Conservation (phyloP, 2,329 filamentous ascomycete genomes). For the Xylaria polymorpha region DNA sequence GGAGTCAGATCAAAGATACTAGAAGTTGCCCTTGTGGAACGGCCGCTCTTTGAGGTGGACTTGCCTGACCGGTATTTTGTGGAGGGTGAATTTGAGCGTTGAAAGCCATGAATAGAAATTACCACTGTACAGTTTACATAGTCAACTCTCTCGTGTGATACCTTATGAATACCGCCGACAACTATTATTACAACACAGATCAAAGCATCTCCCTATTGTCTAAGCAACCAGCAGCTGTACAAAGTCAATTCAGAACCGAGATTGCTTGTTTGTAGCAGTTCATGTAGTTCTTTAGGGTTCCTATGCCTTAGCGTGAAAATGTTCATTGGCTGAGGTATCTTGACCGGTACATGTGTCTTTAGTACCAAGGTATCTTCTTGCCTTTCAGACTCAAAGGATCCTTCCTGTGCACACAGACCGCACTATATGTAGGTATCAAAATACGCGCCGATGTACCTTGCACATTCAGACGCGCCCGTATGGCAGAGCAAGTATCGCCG, state of each 20-base stretch:
- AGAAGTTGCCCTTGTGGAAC: constrained; percentile 89
- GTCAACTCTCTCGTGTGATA: too few species aligned
- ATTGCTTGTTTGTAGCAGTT: neutral
- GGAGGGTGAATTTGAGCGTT: constrained; percentile 58
- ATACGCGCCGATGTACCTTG: neutral
- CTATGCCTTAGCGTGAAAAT: neutral
- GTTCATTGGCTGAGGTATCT: neutral
- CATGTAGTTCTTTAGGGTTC: neutral
- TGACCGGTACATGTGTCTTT: too few species aligned
- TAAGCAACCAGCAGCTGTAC: neutral
- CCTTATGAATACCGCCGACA: neutral
- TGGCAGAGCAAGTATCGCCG: neutral
- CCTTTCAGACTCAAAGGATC: too few species aligned
- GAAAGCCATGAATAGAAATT: constrained; percentile 13
- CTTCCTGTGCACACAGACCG: neutral
- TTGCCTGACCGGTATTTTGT: constrained; percentile 77
- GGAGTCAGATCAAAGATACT: constrained; percentile 54
- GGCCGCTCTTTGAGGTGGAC: constrained; percentile 85
- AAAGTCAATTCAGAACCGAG: neutral
- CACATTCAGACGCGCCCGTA: neutral
- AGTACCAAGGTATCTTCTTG: too few species aligned
- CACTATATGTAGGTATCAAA: neutral
- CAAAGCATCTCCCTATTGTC: neutral
- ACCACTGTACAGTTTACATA: constrained; percentile 8
- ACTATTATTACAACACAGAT: neutral